A percentile compares a stretch with the other conserved stretches of the same genome.
phyloP scores from a whole-genome alignment of 345 rosid genomes.

The Kernera saxatilis region DNA sequence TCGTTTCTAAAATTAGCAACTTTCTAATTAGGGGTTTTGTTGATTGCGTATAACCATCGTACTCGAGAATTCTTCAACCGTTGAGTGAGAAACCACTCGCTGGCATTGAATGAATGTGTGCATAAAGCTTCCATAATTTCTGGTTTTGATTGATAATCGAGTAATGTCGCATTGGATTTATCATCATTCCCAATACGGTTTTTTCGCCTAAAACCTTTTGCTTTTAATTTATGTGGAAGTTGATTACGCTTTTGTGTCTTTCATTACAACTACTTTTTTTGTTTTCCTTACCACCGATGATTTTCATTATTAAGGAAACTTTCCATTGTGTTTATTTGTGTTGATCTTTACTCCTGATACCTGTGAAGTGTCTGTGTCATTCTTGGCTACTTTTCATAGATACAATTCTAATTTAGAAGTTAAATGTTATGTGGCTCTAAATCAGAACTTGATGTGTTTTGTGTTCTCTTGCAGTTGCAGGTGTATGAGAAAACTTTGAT shows the following conservation, averaged over 20 bases:
- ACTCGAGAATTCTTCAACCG: neutral
- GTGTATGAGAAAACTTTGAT: constrained; percentile 22
- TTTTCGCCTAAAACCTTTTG: neutral
- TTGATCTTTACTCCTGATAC: constrained; percentile 11
- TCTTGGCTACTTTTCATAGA: neutral
- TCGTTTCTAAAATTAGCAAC: constrained; percentile 1
- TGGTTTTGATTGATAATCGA: constrained; percentile 2
- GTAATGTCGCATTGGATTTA: constrained; percentile 6
- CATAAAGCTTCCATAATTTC: neutral
- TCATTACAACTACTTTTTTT: constrained; percentile 16
- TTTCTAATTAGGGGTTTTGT: constrained; percentile 4
- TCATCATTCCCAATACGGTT: neutral
- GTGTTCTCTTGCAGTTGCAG: constrained; percentile 14
- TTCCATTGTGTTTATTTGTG: constrained; percentile 1
- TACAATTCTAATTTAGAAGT: neutral
- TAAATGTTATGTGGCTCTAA: neutral
- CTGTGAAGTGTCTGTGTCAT: constrained; percentile 8
- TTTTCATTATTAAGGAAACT: neutral
- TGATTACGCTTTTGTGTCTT: constrained; percentile 27
- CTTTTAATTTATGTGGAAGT: constrained; percentile 10
- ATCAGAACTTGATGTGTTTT: constrained; percentile 1
- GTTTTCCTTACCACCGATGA: neutral
- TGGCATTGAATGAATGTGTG: neutral
- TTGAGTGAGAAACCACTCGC: neutral
- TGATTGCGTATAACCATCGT: neutral